Percentiles rank a stretch among this genome's conserved stretches.
Conservation (phyloP, 2,329 filamentous ascomycete genomes). For the Apiospora arundinis region DNA sequence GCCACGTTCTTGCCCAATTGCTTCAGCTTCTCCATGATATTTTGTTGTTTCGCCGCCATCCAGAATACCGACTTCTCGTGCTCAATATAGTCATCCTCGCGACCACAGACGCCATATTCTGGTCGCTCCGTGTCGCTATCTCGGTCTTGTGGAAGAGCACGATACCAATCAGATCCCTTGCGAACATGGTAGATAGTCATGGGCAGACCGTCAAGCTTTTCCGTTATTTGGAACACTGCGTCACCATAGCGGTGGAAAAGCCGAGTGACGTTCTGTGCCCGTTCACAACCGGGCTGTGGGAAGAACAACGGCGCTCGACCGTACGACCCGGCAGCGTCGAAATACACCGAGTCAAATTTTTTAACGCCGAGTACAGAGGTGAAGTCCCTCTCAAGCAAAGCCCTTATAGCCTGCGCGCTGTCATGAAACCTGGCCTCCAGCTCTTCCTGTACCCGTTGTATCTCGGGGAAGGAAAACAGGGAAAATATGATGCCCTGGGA, state of each 20-base stretch:
- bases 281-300: slow-evolving; percentile 33
- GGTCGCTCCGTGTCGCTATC: slow-evolving; percentile 24
- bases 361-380: slow-evolving; percentile 35
- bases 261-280: slow-evolving; percentile 36
- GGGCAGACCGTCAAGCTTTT: slow-evolving; percentile 42
- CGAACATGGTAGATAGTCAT: slow-evolving; percentile 40
- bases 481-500: slow-evolving; percentile 40
- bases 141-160: slow-evolving; percentile 26
- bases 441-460: slow-evolving; percentile 26
- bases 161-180: slow-evolving; percentile 31
- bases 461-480: slow-evolving; percentile 31
- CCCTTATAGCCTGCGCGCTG: slow-evolving; percentile 23
- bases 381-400: slow-evolving; percentile 33
- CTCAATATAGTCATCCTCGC: slow-evolving; percentile 29
- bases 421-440: slow-evolving; percentile 28
- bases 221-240: slow-evolving; percentile 37
- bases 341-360: slow-evolving; percentile 35
- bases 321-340: slow-evolving; percentile 18
- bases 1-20: slow-evolving; percentile 33
- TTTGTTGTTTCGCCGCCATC: slow-evolving; percentile 31
- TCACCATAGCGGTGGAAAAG: slow-evolving; percentile 28
- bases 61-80: slow-evolving; percentile 31
- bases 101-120: slow-evolving; percentile 32
- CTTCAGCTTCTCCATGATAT: slow-evolving; percentile 32
- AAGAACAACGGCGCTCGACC: slow-evolving; percentile 37